Conservation (phyloP, 2,329 filamentous ascomycete species). For the Penicillium sp. region DNA sequence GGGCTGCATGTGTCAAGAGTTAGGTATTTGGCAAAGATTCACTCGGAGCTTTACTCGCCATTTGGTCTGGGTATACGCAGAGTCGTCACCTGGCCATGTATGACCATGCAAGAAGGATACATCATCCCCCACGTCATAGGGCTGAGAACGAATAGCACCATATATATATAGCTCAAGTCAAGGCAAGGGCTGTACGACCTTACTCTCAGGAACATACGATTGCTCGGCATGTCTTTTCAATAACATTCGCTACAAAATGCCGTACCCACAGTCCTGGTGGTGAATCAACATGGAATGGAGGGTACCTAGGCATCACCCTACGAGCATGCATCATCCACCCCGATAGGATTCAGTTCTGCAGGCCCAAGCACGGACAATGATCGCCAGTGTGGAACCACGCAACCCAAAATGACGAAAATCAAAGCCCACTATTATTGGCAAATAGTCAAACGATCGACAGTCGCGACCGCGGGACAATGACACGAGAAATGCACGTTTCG, state of each 20-base stretch:
- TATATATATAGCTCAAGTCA: background rate
- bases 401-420: background rate
- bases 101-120: background rate
- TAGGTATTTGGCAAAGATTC: background rate
- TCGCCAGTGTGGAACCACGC: conserved; percentile 8
- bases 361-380: conserved; percentile 10
- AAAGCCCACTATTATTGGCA: background rate
- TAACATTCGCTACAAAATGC: background rate
- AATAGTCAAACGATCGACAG: background rate
- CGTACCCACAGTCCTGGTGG: too few species aligned
- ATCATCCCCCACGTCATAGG: conserved; percentile 20
- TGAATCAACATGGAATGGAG: background rate
- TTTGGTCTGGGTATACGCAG: background rate
- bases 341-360: background rate
- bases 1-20: background rate
- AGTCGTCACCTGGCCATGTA: background rate
- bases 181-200: conserved; percentile 6
- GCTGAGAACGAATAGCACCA: conserved; percentile 13
- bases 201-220: conserved; percentile 2
- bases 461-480: background rate
- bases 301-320: background rate
- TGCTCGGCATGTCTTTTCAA: background rate
- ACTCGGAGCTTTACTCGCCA: background rate
- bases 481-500: background rate
- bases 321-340: conserved; percentile 1